phyloP scores from a whole-genome alignment of 768 basidiomycete species.

The Pisolithus orientalis region DNA sequence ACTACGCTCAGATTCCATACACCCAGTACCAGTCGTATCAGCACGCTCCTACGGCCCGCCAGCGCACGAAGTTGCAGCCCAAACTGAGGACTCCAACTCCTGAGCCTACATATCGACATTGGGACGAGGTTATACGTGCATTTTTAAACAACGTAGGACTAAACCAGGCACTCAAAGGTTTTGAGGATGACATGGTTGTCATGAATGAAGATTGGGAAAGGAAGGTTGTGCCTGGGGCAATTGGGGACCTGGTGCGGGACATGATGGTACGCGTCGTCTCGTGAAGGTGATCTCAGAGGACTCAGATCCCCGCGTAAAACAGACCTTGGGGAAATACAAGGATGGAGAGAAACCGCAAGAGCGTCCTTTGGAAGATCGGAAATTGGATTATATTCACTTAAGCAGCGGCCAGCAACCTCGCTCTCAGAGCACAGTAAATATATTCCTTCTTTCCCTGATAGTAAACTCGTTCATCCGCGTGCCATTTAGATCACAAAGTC shows the following conservation, averaged over 20 bases:
- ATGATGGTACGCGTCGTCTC: slow-evolving; percentile 35
- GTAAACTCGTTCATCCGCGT: slow-evolving; percentile 5
- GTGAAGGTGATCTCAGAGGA: background rate
- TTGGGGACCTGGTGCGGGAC: slow-evolving; percentile 44
- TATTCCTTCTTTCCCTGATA: background rate
- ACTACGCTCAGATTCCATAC: slow-evolving; percentile 29
- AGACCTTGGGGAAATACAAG: slow-evolving; percentile 27
- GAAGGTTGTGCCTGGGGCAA: slow-evolving; percentile 47
- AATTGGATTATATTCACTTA: slow-evolving; percentile 53
- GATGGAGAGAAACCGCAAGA: slow-evolving; percentile 21
- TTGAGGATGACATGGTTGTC: slow-evolving; percentile 69
- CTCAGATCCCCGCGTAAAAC: slow-evolving; percentile 1
- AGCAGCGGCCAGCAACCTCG: slow-evolving; percentile 41
- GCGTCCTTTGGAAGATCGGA: slow-evolving; percentile 56
- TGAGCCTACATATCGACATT: slow-evolving; percentile 48
- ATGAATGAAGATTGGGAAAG: slow-evolving; percentile 62
- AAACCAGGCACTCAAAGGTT: slow-evolving; percentile 51
- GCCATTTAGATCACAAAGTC: slow-evolving; percentile 54
- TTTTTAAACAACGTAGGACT: slow-evolving; percentile 54
- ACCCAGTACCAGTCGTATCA: slow-evolving; percentile 30
- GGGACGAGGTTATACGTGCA: slow-evolving; percentile 51
- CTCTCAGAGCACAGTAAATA: slow-evolving; percentile 55
- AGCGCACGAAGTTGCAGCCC: slow-evolving; percentile 20
- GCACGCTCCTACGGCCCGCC: slow-evolving; percentile 14
- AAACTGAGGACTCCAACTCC: slow-evolving; percentile 29